A percentile compares a stretch with the other conserved stretches of the same genome.
phyloP scores from a whole-genome alignment of 1,284 basidiomycete genomes.

The Cryptococcus amylolentus region DNA sequence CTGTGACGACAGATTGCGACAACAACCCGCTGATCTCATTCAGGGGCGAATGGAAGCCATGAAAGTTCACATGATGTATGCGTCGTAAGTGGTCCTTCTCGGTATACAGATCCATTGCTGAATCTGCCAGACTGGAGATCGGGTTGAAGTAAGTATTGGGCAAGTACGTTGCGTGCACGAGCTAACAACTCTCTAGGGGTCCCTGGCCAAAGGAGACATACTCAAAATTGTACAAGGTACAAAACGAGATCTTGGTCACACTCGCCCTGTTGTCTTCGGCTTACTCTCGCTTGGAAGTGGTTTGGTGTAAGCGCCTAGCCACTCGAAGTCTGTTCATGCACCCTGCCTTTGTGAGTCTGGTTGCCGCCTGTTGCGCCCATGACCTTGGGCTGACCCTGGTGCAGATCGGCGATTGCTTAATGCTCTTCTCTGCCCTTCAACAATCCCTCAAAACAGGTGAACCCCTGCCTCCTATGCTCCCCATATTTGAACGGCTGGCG shows the following conservation, averaged over 20 bases:
- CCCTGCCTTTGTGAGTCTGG: constrained; percentile 40
- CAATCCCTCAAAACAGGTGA: constrained; percentile 33
- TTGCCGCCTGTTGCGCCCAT: background rate
- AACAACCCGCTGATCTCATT: background rate
- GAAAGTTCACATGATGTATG: constrained; percentile 30
- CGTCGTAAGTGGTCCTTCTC: constrained; percentile 18
- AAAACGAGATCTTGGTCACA: constrained; percentile 30
- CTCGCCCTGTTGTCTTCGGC: constrained; percentile 35
- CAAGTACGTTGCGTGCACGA: background rate
- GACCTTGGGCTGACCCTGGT: background rate
- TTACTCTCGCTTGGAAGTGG: constrained; percentile 31
- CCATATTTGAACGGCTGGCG: constrained; percentile 43
- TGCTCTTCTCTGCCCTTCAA: constrained; percentile 40
- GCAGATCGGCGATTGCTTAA: constrained; percentile 42
- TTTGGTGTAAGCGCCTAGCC: constrained; percentile 30
- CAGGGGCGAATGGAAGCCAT: constrained; percentile 31
- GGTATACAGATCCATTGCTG: background rate
- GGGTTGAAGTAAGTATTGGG: constrained; percentile 21
- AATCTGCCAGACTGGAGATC: constrained; percentile 28
- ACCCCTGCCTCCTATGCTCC: constrained; percentile 42
- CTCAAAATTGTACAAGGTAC: constrained; percentile 24
- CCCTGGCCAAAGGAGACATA: constrained; percentile 47
- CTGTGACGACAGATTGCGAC: too few relatives aligned
- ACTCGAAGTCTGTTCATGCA: constrained; percentile 32
- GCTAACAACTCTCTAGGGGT: constrained; percentile 23